Conservation (phyloP, 768 basidiomycete genomes). For the Leccinellum albellum region DNA sequence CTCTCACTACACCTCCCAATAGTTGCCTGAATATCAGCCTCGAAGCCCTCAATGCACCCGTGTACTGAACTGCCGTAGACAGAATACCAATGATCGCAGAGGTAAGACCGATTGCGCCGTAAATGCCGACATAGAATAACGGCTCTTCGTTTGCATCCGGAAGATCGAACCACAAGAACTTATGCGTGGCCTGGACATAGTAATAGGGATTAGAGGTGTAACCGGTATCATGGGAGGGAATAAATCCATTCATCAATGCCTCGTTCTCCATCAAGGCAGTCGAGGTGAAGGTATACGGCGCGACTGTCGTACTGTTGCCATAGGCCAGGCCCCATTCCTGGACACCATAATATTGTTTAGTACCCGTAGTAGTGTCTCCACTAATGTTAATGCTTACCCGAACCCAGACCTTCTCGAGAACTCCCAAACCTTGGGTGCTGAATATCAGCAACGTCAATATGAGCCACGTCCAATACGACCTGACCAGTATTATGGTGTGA, state of each 20-base stretch:
- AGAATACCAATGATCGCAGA: constrained; percentile 45
- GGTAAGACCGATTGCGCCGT: constrained; percentile 55
- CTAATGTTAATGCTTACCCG: constrained; percentile 11
- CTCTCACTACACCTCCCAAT: constrained; percentile 66
- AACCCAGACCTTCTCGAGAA: constrained; percentile 31
- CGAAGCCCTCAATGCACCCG: constrained; percentile 42
- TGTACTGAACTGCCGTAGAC: constrained; percentile 53
- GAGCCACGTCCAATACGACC: constrained; percentile 32
- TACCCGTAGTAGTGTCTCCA: neutral
- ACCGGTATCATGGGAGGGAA: constrained; percentile 17
- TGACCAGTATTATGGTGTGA: constrained; percentile 1
- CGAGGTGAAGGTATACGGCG: constrained; percentile 20
- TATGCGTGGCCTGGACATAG: constrained; percentile 11
- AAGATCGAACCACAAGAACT: constrained; percentile 19
- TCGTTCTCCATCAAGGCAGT: constrained; percentile 27
- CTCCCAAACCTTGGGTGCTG: constrained; percentile 24
- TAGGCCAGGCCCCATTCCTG: constrained; percentile 32
- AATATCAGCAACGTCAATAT: constrained; percentile 20
- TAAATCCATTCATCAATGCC: constrained; percentile 22
- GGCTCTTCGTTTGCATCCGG: constrained; percentile 59
- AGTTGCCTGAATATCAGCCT: constrained; percentile 45
- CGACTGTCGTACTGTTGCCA: neutral
- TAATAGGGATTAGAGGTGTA: constrained; percentile 16
- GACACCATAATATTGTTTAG: neutral
- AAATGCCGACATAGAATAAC: constrained; percentile 67